A percentile compares a stretch with the other conserved stretches of the same genome.
These are phyloP conservation scores for Cladosporium phlei DNA, from an alignment of 2,329 filamentous ascomycete genomes.

Conservation along the genomic window DNA sequence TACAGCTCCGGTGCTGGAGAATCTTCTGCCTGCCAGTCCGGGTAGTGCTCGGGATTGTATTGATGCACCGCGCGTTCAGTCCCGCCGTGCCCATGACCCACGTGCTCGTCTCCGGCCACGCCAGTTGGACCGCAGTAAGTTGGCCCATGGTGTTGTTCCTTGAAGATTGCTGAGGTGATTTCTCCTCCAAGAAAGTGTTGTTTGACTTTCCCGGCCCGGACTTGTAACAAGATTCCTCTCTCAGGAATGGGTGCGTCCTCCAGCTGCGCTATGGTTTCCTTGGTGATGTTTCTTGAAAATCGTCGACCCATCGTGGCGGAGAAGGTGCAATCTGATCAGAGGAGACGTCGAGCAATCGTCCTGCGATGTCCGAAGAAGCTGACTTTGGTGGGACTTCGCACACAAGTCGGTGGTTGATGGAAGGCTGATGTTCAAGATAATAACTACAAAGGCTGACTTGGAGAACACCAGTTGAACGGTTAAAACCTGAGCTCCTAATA, in stretches of 20 bases:
- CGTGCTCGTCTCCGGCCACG: conserved; percentile 56
- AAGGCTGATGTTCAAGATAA: no score
- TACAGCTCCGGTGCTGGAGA: conserved; percentile 48
- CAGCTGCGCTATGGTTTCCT: not conserved
- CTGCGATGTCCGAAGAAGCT: no score
- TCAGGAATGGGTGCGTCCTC: not conserved
- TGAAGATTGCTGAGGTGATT: conserved; percentile 28
- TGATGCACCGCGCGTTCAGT: conserved; percentile 55
- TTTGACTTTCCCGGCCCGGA: conserved; percentile 16
- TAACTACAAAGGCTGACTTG: no score
- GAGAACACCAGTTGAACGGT: no score
- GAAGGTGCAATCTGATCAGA: no score
- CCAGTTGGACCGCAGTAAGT: conserved; percentile 46
- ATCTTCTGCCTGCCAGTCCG: conserved; percentile 48
- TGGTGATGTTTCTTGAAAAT: not conserved
- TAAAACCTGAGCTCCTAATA: no score
- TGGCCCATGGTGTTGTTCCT: conserved; percentile 38
- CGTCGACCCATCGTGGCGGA: no score
- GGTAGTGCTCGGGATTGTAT: conserved; percentile 57
- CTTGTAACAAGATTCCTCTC: conserved; percentile 13
- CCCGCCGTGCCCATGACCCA: conserved; percentile 57
- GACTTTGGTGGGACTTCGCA: no score
- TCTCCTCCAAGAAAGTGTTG: not conserved
- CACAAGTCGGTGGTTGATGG: no score
- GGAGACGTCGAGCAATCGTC: no score